These are phyloP conservation scores for Tarenaya hassleriana DNA, from an alignment of 345 rosid genomes.

Conservation along the genomic window DNA sequence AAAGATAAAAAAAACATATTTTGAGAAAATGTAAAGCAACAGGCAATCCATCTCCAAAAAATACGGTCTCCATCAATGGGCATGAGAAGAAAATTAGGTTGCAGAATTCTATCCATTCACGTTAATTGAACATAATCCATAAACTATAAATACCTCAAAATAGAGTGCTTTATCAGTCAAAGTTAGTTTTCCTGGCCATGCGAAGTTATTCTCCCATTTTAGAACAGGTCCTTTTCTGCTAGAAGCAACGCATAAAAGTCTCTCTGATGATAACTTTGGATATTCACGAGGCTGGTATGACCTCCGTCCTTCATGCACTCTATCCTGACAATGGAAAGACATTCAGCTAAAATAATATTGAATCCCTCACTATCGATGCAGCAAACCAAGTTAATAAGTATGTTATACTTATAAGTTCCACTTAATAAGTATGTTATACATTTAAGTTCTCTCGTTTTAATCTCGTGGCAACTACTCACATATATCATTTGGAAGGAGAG, in stretches of 20 bases:
- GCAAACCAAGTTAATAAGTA: constrained; percentile 4
- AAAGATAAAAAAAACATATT: constrained; percentile 1
- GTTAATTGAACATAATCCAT: not conserved
- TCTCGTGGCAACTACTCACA: too few species aligned
- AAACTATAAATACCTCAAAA: constrained; percentile 59
- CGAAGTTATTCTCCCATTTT: constrained; percentile 86
- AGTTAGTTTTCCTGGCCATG: constrained; percentile 91
- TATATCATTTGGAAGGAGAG: too few species aligned
- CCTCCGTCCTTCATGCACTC: constrained; percentile 74
- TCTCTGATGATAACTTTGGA: constrained; percentile 51
- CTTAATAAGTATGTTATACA: constrained; percentile 7
- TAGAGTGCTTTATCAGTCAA: constrained; percentile 85
- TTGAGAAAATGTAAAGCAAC: constrained; percentile 8
- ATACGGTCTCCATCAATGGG: constrained; percentile 2
- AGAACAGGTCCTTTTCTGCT: constrained; percentile 86
- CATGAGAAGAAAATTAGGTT: constrained; percentile 5
- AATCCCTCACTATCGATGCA: constrained; percentile 2
- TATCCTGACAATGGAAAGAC: constrained; percentile 43
- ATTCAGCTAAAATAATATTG: constrained; percentile 24
- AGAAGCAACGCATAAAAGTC: constrained; percentile 69
- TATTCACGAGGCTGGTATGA: constrained; percentile 52
- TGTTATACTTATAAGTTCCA: not conserved
- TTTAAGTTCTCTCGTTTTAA: not conserved
- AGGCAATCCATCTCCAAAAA: not conserved
- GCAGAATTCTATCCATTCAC: not conserved